phyloP scores from a whole-genome alignment of 1,284 basidiomycete species.

The Fomitiporia mediterranea region DNA sequence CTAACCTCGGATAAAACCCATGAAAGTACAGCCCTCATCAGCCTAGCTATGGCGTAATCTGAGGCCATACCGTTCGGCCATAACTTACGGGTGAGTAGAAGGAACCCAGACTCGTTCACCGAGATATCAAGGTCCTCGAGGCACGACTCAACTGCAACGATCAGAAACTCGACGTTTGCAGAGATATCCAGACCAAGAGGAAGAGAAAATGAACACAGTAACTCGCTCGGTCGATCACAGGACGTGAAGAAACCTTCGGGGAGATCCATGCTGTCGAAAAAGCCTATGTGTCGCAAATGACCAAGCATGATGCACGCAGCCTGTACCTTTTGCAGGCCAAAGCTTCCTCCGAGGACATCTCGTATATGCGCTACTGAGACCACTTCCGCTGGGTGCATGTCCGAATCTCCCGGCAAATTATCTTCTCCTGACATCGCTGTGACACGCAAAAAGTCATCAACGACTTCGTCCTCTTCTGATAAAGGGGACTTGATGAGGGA shows the following conservation, averaged over 20 bases:
- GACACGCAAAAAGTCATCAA: slow-evolving; percentile 46
- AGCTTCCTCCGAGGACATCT: slow-evolving; percentile 55
- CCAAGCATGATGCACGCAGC: slow-evolving; percentile 50
- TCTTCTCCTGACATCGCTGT: slow-evolving; percentile 26
- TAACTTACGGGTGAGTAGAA: slow-evolving; percentile 58
- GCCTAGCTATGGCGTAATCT: slow-evolving; percentile 47
- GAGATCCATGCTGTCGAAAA: slow-evolving; percentile 47
- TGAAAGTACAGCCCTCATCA: slow-evolving; percentile 27
- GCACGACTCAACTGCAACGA: slow-evolving; percentile 67
- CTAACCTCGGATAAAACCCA: slow-evolving; percentile 26
- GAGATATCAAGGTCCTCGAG: slow-evolving; percentile 66
- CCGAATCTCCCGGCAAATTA: slow-evolving; percentile 26
- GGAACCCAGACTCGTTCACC: slow-evolving; percentile 67
- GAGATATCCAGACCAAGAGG: slow-evolving; percentile 70
- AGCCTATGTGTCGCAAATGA: slow-evolving; percentile 57
- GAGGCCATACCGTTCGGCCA: slow-evolving; percentile 72
- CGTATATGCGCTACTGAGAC: slow-evolving; percentile 54
- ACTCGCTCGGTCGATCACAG: slow-evolving; percentile 26
- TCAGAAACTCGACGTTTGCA: slow-evolving; percentile 64
- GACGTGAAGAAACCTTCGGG: slow-evolving; percentile 36
- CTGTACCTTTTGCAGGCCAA: slow-evolving; percentile 50
- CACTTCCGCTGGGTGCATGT: slow-evolving; percentile 51
- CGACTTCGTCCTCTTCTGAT: slow-evolving; percentile 24
- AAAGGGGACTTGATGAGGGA: slow-evolving; percentile 51
- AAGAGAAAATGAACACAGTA: slow-evolving; percentile 55